Percentiles rank a stretch among this genome's conserved stretches.
Evolutionary conservation across 208 protist species (phyloP).

Genomic region (Trypanosoma cruzi): DNA sequence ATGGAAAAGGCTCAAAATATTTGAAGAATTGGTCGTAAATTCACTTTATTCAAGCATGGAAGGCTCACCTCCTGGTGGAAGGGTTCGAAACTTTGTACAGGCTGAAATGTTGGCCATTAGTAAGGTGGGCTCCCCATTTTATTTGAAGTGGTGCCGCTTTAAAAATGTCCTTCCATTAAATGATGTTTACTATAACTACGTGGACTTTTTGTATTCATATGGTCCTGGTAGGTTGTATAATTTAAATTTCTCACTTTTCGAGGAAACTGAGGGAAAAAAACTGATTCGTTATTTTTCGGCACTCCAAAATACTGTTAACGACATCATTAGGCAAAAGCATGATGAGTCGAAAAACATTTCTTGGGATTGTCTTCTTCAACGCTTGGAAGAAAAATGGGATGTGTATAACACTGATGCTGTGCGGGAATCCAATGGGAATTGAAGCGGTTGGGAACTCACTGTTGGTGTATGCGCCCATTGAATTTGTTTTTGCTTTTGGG

Average conservation of each 20-base stretch:
- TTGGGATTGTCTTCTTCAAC: background rate
- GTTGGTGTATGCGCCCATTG: background rate
- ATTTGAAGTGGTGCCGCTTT: conserved; percentile 28
- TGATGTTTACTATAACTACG: conserved; percentile 28
- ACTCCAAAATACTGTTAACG: background rate
- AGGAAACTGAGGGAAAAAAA: conserved; percentile 1
- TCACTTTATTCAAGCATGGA: conserved; percentile 17
- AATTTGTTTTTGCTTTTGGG: background rate
- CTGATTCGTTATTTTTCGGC: background rate
- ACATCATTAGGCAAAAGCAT: background rate
- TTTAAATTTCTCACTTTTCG: background rate
- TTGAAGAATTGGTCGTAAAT: conserved; percentile 29
- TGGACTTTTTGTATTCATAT: conserved; percentile 22
- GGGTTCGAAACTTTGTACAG: conserved; percentile 25
- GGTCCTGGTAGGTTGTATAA: background rate
- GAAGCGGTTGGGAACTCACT: background rate
- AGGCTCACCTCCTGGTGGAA: background rate
- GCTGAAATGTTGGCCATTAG: conserved; percentile 17
- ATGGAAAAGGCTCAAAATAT: conserved; percentile 19
- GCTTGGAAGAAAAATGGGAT: background rate
- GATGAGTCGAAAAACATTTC: background rate
- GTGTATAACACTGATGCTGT: background rate
- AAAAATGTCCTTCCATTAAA: conserved; percentile 26
- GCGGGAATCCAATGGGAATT: background rate
- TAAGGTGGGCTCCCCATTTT: conserved; percentile 5